Evolutionary conservation across 306 rosid species (phyloP), one percentile per base, ranked within the genome.

Genomic region (Cicer bijugum): DNA sequence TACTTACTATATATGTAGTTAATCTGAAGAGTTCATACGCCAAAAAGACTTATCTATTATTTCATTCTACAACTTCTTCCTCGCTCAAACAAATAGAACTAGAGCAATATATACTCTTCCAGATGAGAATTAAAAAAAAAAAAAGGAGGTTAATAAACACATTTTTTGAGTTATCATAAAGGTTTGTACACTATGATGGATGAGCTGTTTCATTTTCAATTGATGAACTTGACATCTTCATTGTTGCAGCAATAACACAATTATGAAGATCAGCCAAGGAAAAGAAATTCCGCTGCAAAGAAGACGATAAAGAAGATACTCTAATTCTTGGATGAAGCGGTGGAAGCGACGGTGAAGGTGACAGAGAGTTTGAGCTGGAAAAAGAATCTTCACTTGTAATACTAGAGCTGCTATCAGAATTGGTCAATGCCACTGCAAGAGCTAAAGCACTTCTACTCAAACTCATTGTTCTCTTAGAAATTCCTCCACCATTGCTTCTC

Each of bases 371-470:
- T 0, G 83, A 81, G 86, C 75, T 78, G 1, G 71, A 19, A 4
- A 83, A 81, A 69, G 80, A 91, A 19, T 88, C 95, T 23, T 88
- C 98, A 1, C 97, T 91, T 6, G 88, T 56, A 6, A 82, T 23
- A 39, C 82, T 85, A 14, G 89, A 83, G 42, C 78, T 86, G 72
- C 91, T 84, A 1, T 94, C 98, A 1, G 89, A 81, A 78, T 85
- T 84, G 86, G 80, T 82, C 84, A 89, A 76, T 47, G 90, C 89
- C 48, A 91, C 81, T n/a, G 95, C 98, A 66, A 91, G 71, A 61
- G 96, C 97, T 53, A 94, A 61, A 2, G 96, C 14, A 74, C 95
- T 94, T 69, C 82, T 78, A 78, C 95, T 85, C n/a, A 88, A 61
- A 44, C 87, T 75, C n/a, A 94, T 83, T 42, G 90, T 78, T 62